A percentile compares a stretch with the other conserved stretches of the same genome.
phyloP scores from a whole-genome alignment of 768 basidiomycete genomes.

The Agrocybe praecox region DNA sequence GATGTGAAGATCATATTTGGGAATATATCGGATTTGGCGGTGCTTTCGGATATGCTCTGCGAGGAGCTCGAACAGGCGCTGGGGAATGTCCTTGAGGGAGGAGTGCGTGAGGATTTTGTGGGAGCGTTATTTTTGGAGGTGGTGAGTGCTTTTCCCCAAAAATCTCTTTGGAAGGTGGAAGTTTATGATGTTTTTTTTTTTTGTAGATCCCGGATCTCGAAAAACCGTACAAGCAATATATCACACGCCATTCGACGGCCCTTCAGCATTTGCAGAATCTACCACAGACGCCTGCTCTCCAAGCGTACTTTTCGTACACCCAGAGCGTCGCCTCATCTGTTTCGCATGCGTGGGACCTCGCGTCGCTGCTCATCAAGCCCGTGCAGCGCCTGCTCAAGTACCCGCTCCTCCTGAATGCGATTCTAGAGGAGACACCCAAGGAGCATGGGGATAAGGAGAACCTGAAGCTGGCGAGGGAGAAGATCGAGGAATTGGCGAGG shows the following conservation, averaged over 20 bases:
- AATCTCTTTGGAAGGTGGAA: too few species aligned
- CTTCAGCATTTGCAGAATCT: constrained; percentile 62
- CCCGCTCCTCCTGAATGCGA: constrained; percentile 77
- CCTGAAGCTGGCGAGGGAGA: constrained; percentile 51
- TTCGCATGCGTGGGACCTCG: constrained; percentile 90
- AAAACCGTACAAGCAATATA: constrained; percentile 76
- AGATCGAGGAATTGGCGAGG: constrained; percentile 73
- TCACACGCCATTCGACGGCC: constrained; percentile 77
- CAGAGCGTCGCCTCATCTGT: constrained; percentile 66
- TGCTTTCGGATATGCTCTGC: constrained; percentile 68
- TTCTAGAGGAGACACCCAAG: constrained; percentile 75
- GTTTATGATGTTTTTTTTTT: constrained; percentile 12
- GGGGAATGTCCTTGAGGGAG: constrained; percentile 61
- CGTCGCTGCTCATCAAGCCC: constrained; percentile 95
- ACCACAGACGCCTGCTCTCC: constrained; percentile 58
- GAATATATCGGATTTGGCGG: constrained; percentile 76
- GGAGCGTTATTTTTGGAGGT: constrained; percentile 71
- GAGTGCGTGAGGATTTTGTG: constrained; percentile 69
- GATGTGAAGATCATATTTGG: constrained; percentile 75
- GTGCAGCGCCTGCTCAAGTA: constrained; percentile 97
- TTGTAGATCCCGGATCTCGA: constrained; percentile 69
- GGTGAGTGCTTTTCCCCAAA: constrained; percentile 57
- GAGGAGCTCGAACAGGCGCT: constrained; percentile 68
- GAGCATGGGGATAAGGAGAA: constrained; percentile 66
- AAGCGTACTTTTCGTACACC: constrained; percentile 67